These are phyloP conservation scores for Anisodus acutangulus DNA, from an alignment of 257 asterid genomes.

Conservation along the genomic window DNA sequence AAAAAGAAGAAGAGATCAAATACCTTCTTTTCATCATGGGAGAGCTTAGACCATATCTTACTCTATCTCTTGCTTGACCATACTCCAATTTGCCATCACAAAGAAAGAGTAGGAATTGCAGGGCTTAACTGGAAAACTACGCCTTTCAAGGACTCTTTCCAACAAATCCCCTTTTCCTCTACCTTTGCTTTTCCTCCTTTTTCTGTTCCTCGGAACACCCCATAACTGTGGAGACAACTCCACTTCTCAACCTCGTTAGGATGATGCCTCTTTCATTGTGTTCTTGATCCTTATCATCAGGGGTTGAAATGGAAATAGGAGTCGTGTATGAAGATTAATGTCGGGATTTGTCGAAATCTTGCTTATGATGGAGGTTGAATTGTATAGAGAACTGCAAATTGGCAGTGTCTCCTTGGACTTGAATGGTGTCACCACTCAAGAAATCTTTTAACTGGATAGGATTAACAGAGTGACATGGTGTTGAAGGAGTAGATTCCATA, in stretches of 20 bases:
- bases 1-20: neutral
- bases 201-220: constrained; percentile 26
- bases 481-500: constrained; percentile 1
- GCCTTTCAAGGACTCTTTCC: constrained; percentile 40
- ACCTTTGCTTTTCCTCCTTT: neutral
- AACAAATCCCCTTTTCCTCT: constrained; percentile 27
- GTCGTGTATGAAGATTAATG: constrained; percentile 33
- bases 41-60: constrained; percentile 41
- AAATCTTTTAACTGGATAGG: constrained; percentile 43
- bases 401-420: constrained; percentile 45
- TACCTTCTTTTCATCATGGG: constrained; percentile 41
- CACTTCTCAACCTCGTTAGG: constrained; percentile 50
- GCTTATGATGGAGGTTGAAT: constrained; percentile 36
- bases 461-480: constrained; percentile 27
- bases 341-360: constrained; percentile 24
- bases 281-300: neutral
- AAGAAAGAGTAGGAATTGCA: constrained; percentile 45
- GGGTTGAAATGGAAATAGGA: constrained; percentile 33
- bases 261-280: constrained; percentile 29
- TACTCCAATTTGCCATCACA: constrained; percentile 43
- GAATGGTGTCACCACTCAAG: constrained; percentile 44
- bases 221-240: constrained; percentile 38
- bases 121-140: constrained; percentile 40
- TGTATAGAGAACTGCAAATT: constrained; percentile 49
- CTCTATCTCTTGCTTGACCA: constrained; percentile 44